Percentiles rank a stretch among this genome's conserved stretches.
Evolutionary conservation across 805 yeast species (phyloP).

Genomic region (Suhomyces faveliae): DNA sequence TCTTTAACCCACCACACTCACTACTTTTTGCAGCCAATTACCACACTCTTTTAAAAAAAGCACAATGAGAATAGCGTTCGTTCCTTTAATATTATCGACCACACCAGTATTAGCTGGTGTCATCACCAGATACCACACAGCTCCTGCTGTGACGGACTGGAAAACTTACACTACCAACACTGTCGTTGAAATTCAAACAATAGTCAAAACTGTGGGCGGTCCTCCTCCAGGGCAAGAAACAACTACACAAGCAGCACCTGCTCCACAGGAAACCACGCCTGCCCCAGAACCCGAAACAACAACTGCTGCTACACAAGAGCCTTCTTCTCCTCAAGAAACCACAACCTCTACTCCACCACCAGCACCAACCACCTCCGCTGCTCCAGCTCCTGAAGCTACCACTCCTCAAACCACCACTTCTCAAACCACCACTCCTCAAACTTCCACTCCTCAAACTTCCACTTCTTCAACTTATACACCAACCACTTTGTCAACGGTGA

Average conservation of each 20-base stretch:
- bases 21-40: background rate
- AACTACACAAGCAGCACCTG: conserved; percentile 4
- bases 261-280: background rate
- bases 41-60: background rate
- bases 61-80: background rate
- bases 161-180: conserved; percentile 20
- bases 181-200: conserved; percentile 10
- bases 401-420: background rate
- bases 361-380: background rate
- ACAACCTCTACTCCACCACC: conserved; percentile 2
- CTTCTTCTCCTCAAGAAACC: conserved; percentile 10
- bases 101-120: conserved; percentile 5
- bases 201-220: conserved; percentile 15
- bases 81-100: conserved; percentile 1
- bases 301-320: background rate
- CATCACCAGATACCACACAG: conserved; percentile 22
- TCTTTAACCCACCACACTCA: background rate
- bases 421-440: background rate
- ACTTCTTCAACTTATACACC: conserved; percentile 12
- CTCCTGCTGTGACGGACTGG: conserved; percentile 26
- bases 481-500: conserved; percentile 8
- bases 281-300: background rate
- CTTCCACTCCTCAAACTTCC: background rate
- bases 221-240: conserved; percentile 18
- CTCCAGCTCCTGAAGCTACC: background rate